phyloP scores from a whole-genome alignment of 2,329 filamentous ascomycete genomes.

The Neospermospora avenae region DNA sequence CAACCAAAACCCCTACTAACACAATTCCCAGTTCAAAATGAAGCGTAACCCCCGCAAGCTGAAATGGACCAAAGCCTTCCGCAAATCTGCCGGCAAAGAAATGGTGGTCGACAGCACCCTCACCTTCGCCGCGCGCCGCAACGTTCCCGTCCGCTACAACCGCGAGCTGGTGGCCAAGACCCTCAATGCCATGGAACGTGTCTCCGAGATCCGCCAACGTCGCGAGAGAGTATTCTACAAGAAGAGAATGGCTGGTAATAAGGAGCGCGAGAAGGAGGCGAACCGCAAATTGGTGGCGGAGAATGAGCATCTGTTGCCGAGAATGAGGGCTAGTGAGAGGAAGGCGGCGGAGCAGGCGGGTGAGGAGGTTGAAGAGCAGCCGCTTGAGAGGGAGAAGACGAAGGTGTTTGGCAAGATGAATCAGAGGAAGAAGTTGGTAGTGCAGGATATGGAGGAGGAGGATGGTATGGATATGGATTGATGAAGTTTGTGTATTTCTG shows the following conservation, averaged over 20 bases:
- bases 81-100: conserved; percentile 77
- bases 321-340: conserved; percentile 62
- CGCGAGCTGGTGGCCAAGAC: conserved; percentile 85
- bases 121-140: conserved; percentile 87
- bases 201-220: conserved; percentile 77
- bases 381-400: conserved; percentile 42
- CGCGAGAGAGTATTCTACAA: conserved; percentile 93
- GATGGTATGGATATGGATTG: conserved; percentile 48
- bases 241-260: conserved; percentile 88
- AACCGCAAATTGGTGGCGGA: conserved; percentile 87
- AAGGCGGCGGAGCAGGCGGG: background rate
- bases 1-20: conserved; percentile 1
- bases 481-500: conserved; percentile 18
- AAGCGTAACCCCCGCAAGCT: conserved; percentile 97
- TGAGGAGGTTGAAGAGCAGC: conserved; percentile 43
- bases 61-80: conserved; percentile 95
- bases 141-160: conserved; percentile 94
- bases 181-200: conserved; percentile 85
- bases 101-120: conserved; percentile 94
- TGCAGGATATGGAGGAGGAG: conserved; percentile 43
- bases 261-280: conserved; percentile 71
- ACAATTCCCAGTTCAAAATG: conserved; percentile 72
- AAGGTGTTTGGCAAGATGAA: conserved; percentile 40
- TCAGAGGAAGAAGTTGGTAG: conserved; percentile 40
- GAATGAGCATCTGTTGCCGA: conserved; percentile 88